Evolutionary conservation across 2,329 filamentous ascomycete genomes (phyloP), one percentile per base, ranked within the genome.

Genomic region (Epichloe bromicola): DNA sequence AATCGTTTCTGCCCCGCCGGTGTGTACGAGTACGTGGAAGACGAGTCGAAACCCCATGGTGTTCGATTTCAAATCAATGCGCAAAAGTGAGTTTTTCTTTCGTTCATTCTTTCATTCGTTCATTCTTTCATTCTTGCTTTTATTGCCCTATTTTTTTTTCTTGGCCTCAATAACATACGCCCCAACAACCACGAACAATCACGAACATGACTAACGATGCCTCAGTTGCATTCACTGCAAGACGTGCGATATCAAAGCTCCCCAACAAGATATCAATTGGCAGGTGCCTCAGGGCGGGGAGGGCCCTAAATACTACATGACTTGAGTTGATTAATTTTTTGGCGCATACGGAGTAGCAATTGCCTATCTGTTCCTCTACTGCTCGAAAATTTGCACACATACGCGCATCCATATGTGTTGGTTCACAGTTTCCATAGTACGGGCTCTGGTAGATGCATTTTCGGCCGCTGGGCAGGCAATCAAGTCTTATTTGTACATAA

Each of bases 191-290:
- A 20, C n/a, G 10, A 4, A 11, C 39, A 23, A 17, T 26, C 23
- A 12, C 26, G 26, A 30, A 30, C 26, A 20, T 10, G 19, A 19
- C 39, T 42, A 3, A 42, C 40, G 11, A 23, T 42, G 15, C 11
- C 14, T 40, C 59, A 95, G 90, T 71, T 98, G 93, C 67, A 95
- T 98, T 57, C 93, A 98, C 71, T 98, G 93, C 78, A 98, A 98
- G 78, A 98, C 93, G 14, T 98, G 93, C 67, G 93, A 98, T 68
- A 98, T 98, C 73, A 98, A 98, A 73, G 91, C 88, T 15, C 93
- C 93, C 7, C 80, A 84, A 55, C 93, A 98, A 72, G 93, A 97
- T 65, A 97, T 98, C 70, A 96, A 95, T 68, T 95, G 88, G 88
- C 81, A 88, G 60, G 93, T 93, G 34, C 93, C 93, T 6, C 89